Evolutionary conservation across 371 early-diverging fungal species (phyloP).

Genomic region (Mucor plumbeus): DNA sequence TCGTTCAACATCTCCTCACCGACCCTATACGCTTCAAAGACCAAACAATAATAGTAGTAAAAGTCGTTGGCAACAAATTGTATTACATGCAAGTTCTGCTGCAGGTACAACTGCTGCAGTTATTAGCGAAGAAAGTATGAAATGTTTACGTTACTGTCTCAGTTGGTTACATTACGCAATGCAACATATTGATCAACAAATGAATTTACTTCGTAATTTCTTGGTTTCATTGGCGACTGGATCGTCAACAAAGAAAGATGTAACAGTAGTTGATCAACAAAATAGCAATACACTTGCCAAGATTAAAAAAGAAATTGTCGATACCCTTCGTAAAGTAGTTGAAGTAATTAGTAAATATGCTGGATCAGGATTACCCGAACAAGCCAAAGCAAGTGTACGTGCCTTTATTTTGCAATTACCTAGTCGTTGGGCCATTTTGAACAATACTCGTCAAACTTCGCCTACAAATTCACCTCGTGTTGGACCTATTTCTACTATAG

Average conservation of each 20-base stretch:
- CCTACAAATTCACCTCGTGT: conserved; percentile 46
- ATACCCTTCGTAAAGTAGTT: conserved; percentile 87
- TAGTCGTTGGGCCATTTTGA: conserved; percentile 76
- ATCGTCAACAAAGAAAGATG: conserved; percentile 14
- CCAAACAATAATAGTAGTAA: conserved; percentile 13
- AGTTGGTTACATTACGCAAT: conserved; percentile 85
- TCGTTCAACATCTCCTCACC: conserved; percentile 44
- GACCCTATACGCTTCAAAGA: conserved; percentile 24
- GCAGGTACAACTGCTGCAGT: conserved; percentile 72
- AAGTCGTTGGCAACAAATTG: conserved; percentile 69
- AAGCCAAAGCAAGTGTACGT: conserved; percentile 84
- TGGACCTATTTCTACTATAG: conserved; percentile 39
- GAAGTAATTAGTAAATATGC: conserved; percentile 90
- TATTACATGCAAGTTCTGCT: conserved; percentile 68
- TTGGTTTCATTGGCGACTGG: conserved; percentile 58
- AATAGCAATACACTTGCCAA: conserved; percentile 7
- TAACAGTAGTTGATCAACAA: neutral
- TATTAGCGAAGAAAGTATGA: conserved; percentile 77
- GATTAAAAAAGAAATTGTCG: conserved; percentile 79
- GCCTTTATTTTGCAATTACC: conserved; percentile 87
- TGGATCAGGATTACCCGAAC: conserved; percentile 83
- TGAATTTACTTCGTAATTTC: conserved; percentile 67
- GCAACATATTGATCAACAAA: conserved; percentile 78
- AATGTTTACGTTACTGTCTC: conserved; percentile 74
- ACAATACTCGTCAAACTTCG: conserved; percentile 35